Base-by-base conservation (phyloP, 495 filamentous ascomycete species). In the Beverwykella pulmonaria region DNA sequence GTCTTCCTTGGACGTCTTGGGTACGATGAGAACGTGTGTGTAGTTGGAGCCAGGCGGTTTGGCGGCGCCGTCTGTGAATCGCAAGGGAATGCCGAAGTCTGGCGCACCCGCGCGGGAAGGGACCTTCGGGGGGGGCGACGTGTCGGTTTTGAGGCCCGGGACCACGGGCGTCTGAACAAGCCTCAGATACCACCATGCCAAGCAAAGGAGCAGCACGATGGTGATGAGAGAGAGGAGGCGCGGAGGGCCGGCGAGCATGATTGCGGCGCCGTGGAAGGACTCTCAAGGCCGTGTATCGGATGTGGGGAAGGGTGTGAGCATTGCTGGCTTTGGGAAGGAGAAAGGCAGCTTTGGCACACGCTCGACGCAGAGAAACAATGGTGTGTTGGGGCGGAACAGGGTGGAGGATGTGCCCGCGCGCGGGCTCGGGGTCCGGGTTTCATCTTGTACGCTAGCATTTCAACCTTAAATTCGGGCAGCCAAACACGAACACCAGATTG, bases 81-180 rank as follows among this genome's bases (percentile, higher is more conserved):
- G 44, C 55, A 69, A 27, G 6, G 65, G 66, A 15, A 63, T 69
- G 66, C 66, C 60, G 36, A 72, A 72, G 34, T 72, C 70, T n/a
- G 66, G 53, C n/a, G 57, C 48, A 50, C 69, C 48, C 44, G 41
- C 61, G 44, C 36, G 14, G 26, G n/a, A 52, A n/a, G 46, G 27
- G n/a, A 14, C 6, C 32, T 29, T 49, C n/a, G 52, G 57, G 8
- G 52, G 39, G 10, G 58, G 26, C 19, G 57, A 41, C 19, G 58
- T 46, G 25, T 59, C 56, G 55, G 34, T 22, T 9, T 41, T 55
- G n/a, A 65, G 52, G n/a, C 48, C 55, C 14, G 56, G 27, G 3
- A 5, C 22, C 15, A 22, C 1, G 22, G 53, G 22, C 39, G 1
- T 39, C 14, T 32, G 57, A 7, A 63, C 30, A 29, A 67, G 47